Conservation (phyloP, 1,139 yeast species). For the Lodderomyces margitis region DNA sequence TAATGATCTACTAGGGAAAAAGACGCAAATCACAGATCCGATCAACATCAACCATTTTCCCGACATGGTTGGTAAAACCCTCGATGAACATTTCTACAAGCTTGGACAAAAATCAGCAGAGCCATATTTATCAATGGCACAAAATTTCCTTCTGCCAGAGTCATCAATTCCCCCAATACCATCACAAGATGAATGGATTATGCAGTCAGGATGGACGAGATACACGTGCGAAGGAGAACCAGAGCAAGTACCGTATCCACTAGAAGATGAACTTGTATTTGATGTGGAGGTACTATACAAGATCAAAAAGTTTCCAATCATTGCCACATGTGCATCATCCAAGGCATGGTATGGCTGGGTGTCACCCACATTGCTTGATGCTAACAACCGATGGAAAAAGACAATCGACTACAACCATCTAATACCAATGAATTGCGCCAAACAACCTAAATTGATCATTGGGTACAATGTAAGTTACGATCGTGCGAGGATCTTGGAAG, state of each 20-base stretch:
- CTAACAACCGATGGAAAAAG: conserved; percentile 27
- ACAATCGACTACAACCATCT: conserved; percentile 56
- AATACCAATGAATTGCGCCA: conserved; percentile 64
- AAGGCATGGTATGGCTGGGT: conserved; percentile 96
- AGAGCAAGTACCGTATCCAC: conserved; percentile 61
- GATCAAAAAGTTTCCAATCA: conserved; percentile 65
- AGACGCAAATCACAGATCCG: conserved; percentile 64
- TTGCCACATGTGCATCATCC: conserved; percentile 79
- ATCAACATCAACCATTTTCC: conserved; percentile 64
- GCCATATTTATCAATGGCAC: conserved; percentile 57
- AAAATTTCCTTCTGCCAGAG: conserved; percentile 39
- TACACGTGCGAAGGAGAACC: conserved; percentile 60
- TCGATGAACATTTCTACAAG: conserved; percentile 83
- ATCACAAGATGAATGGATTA: conserved; percentile 40
- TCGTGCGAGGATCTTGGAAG: conserved; percentile 81
- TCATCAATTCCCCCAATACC: conserved; percentile 58
- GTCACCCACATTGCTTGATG: conserved; percentile 71
- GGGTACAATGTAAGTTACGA: conserved; percentile 95
- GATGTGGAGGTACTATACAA: conserved; percentile 90
- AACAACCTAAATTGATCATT: conserved; percentile 56
- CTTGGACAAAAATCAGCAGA: conserved; percentile 61
- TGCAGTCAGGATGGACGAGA: conserved; percentile 79
- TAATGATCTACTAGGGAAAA: conserved; percentile 75
- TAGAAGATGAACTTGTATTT: conserved; percentile 66
- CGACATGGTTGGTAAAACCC: conserved; percentile 57